Conservation (phyloP, 306 rosid species). For the Cucumis sativus region Cucumber_9930_V3 NC_026660.2:26258001-26258500, state of each 20-base stretch:
- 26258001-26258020: not conserved
- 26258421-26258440: not conserved
- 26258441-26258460: too few relatives aligned
- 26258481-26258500: not conserved
- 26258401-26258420: not conserved
- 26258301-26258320: not conserved
- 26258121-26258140: not conserved
- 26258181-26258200: not conserved
- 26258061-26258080: not conserved
- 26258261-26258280: not conserved
- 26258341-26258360: not conserved
- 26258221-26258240: not conserved
- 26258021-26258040: not conserved
- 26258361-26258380: not conserved
- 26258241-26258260: not conserved
- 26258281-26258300: not conserved
- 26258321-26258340: not conserved
- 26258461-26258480: too few relatives aligned
- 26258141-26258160: not conserved
- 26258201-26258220: not conserved
- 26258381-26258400: not conserved
- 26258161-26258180: not conserved
- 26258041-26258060: not conserved
- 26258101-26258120: not conserved
- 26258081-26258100: not conserved